A percentile compares a stretch with the other conserved stretches of the same genome.
Conservation (phyloP, 257 asterid species). For the Solanum paucissectum region DNA sequence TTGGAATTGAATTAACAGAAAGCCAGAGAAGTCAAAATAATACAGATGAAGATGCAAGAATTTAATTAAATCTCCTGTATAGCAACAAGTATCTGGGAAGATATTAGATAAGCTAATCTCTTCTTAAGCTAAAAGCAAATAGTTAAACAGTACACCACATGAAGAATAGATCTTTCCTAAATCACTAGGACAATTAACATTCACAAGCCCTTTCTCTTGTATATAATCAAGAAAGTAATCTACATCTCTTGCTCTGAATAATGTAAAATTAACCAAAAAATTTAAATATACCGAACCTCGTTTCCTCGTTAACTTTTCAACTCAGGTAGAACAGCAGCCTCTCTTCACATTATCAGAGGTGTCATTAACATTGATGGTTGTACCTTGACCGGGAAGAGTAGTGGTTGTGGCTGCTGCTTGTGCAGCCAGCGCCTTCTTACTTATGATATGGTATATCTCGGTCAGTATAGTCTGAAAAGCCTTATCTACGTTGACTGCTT, state of each 20-base stretch:
- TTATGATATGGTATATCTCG: slow-evolving; percentile 2
- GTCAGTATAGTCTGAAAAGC: slow-evolving; percentile 9
- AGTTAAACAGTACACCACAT: background rate
- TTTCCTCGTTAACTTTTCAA: background rate
- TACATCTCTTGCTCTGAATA: slow-evolving; percentile 2
- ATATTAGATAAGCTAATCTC: background rate
- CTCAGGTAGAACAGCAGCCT: slow-evolving; percentile 5
- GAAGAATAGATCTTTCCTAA: background rate
- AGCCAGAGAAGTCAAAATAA: background rate
- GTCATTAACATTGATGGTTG: slow-evolving; percentile 5
- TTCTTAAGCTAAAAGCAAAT: background rate
- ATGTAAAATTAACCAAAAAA: background rate
- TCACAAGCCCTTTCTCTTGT: slow-evolving; percentile 4
- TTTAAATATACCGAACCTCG: background rate
- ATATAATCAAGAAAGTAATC: slow-evolving; percentile 5
- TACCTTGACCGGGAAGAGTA: slow-evolving; percentile 2
- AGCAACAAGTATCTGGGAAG: background rate
- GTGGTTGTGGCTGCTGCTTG: background rate
- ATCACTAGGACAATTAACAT: slow-evolving; percentile 1
- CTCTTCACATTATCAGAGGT: background rate
- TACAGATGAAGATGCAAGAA: background rate
- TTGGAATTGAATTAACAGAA: background rate
- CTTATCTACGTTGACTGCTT: slow-evolving; percentile 2
- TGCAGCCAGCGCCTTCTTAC: slow-evolving; percentile 10
- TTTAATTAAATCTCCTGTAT: background rate